Percentiles rank a stretch among this genome's conserved stretches.
phyloP scores from a whole-genome alignment of 371 early-diverging fungal genomes.

The Umbelopsis sp. region DNA sequence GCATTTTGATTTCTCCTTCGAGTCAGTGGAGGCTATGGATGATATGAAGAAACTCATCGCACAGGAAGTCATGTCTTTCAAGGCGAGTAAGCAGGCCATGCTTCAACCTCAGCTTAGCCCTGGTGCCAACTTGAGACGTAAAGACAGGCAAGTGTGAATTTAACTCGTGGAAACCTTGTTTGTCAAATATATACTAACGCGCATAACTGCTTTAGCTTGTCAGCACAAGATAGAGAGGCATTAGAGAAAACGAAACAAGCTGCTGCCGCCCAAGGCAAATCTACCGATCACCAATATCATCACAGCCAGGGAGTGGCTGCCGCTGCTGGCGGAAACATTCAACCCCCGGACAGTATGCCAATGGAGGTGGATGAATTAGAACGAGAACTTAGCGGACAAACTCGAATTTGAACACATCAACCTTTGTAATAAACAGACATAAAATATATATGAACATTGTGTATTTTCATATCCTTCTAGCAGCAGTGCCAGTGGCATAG shows the following conservation, averaged over 20 bases:
- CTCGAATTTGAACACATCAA: slow-evolving; percentile 14
- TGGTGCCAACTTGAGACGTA: slow-evolving; percentile 46
- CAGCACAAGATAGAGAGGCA: slow-evolving; percentile 53
- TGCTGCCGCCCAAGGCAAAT: slow-evolving; percentile 25
- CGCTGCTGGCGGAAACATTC: slow-evolving; percentile 24
- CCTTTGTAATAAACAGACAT: slow-evolving; percentile 12
- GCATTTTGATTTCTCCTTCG: slow-evolving; percentile 93
- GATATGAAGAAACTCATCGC: slow-evolving; percentile 92
- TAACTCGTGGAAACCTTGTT: no score
- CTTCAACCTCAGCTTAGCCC: slow-evolving; percentile 29
- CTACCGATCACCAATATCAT: slow-evolving; percentile 20
- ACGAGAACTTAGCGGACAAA: slow-evolving; percentile 58
- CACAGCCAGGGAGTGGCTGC: slow-evolving; percentile 25
- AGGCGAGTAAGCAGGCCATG: slow-evolving; percentile 39
- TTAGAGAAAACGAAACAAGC: slow-evolving; percentile 46
- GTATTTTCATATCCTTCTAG: neutral
- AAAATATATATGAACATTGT: neutral
- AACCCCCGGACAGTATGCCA: slow-evolving; percentile 23
- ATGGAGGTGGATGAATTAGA: slow-evolving; percentile 68
- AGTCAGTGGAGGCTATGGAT: slow-evolving; percentile 80
- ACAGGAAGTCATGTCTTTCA: slow-evolving; percentile 81
- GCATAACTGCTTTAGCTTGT: slow-evolving; percentile 32
- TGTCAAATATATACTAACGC: neutral
- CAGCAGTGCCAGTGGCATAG: neutral
- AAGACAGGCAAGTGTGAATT: slow-evolving; percentile 38